Evolutionary conservation across 2,329 filamentous ascomycete genomes (phyloP).

Genomic region (Lomentospora prolificans): DNA sequence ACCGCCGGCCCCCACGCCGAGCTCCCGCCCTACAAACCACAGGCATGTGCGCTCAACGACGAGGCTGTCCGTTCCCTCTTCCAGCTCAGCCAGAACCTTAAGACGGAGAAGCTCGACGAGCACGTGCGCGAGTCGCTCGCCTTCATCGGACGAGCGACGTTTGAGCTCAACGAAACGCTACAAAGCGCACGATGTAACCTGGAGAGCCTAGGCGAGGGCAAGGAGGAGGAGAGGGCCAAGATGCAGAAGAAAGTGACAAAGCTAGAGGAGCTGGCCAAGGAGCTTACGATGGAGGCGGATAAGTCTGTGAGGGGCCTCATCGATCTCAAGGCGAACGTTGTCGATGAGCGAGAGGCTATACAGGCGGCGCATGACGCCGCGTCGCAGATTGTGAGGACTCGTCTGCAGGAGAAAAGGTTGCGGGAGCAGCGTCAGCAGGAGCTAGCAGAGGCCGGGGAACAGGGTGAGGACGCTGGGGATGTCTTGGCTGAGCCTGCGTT

Average conservation of each 20-base stretch:
- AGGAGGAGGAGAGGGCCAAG: slow-evolving; percentile 5
- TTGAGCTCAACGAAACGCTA: not conserved
- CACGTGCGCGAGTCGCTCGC: slow-evolving; percentile 4
- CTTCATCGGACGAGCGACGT: not conserved
- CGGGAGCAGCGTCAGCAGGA: slow-evolving; percentile 12
- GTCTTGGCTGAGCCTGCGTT: slow-evolving; percentile 17
- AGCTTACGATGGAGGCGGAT: slow-evolving; percentile 36
- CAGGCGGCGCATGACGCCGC: slow-evolving; percentile 22
- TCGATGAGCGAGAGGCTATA: slow-evolving; percentile 35
- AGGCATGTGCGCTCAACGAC: slow-evolving; percentile 2
- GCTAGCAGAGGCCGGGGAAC: slow-evolving; percentile 13
- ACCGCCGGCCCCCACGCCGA: not conserved
- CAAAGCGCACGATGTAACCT: not conserved
- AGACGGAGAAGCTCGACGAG: slow-evolving; percentile 6
- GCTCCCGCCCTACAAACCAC: slow-evolving; percentile 1
- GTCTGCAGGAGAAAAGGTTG: slow-evolving; percentile 10
- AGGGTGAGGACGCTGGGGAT: slow-evolving; percentile 12
- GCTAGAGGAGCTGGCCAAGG: not conserved
- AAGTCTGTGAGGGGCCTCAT: slow-evolving; percentile 35
- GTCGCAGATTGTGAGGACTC: slow-evolving; percentile 8
- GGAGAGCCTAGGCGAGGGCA: not conserved
- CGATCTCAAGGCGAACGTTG: slow-evolving; percentile 37
- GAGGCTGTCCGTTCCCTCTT: not conserved
- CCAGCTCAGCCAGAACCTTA: slow-evolving; percentile 4
- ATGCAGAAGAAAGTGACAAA: slow-evolving; percentile 1